Conservation (phyloP, 345 rosid genomes). For the Melaleuca alternifolia region DNA sequence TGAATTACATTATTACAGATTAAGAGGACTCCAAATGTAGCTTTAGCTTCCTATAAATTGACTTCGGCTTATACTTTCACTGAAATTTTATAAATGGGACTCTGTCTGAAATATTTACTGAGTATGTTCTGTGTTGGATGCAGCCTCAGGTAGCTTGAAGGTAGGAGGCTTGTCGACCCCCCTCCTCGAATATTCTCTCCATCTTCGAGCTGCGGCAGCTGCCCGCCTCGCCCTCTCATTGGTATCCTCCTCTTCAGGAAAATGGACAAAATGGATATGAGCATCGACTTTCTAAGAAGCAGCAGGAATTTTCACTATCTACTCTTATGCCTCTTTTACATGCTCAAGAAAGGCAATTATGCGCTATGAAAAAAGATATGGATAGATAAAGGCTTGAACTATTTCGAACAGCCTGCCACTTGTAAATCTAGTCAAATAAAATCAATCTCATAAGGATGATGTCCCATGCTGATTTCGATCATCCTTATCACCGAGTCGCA, state of each 20-base stretch:
- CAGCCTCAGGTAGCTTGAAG: slow-evolving; percentile 69
- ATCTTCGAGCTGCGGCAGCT: slow-evolving; percentile 78
- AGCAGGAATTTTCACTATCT: not conserved
- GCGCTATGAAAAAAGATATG: not conserved
- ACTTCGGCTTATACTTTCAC: not conserved
- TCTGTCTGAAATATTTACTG: not conserved
- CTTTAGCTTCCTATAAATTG: not conserved
- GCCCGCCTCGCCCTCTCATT: slow-evolving; percentile 68
- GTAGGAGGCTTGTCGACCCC: slow-evolving; percentile 80
- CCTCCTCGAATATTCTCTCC: slow-evolving; percentile 89
- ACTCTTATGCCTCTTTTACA: not conserved
- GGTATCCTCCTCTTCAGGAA: slow-evolving; percentile 65
- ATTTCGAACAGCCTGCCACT: not conserved
- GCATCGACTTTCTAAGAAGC: not conserved
- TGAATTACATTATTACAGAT: not conserved
- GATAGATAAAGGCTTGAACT: not conserved
- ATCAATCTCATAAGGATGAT: not conserved
- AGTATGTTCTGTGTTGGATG: slow-evolving; percentile 25
- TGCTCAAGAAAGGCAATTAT: not conserved
- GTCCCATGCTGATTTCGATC: not conserved
- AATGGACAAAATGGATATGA: not conserved
- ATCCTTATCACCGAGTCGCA: not conserved
- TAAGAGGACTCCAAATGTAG: not conserved
- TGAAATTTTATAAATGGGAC: not conserved
- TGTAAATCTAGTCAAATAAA: not conserved